phyloP scores from a whole-genome alignment of 2,329 filamentous ascomycete genomes.

The Hortaea werneckii region DNA sequence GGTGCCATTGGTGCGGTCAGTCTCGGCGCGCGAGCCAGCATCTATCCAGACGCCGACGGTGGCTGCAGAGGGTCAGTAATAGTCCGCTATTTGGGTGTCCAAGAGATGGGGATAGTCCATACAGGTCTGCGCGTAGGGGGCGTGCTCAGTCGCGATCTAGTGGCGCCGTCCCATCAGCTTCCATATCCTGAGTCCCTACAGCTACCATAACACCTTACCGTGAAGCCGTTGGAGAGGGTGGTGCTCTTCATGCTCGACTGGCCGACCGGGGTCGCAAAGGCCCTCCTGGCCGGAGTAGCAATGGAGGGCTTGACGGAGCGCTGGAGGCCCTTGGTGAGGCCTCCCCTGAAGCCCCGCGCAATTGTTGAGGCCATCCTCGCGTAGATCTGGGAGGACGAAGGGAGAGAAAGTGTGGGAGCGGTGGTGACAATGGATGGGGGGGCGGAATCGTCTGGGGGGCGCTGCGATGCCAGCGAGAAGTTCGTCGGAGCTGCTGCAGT shows the following conservation, averaged over 20 bases:
- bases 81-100: background rate
- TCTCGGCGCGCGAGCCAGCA: constrained; percentile 95
- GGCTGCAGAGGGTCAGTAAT: constrained; percentile 27
- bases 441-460: background rate
- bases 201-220: constrained; percentile 47
- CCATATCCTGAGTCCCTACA: background rate
- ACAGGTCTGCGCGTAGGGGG: constrained; percentile 90
- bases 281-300: constrained; percentile 56
- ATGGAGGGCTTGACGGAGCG: constrained; percentile 67
- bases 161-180: background rate
- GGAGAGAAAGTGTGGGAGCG: background rate
- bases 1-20: constrained; percentile 95
- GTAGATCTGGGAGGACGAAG: background rate
- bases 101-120: background rate
- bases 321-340: constrained; percentile 49
- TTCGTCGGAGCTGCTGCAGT: too few species aligned
- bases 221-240: constrained; percentile 94
- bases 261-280: constrained; percentile 74
- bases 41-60: constrained; percentile 99
- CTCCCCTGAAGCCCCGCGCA: constrained; percentile 86
- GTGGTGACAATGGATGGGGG: background rate
- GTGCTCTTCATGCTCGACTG: constrained; percentile 87
- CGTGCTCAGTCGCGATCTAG: constrained; percentile 95
- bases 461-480: too few species aligned
- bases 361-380: constrained; percentile 84